Evolutionary conservation across 108 stramenopile genomes (phyloP).

Genomic region (Cyclotella atomus): DNA sequence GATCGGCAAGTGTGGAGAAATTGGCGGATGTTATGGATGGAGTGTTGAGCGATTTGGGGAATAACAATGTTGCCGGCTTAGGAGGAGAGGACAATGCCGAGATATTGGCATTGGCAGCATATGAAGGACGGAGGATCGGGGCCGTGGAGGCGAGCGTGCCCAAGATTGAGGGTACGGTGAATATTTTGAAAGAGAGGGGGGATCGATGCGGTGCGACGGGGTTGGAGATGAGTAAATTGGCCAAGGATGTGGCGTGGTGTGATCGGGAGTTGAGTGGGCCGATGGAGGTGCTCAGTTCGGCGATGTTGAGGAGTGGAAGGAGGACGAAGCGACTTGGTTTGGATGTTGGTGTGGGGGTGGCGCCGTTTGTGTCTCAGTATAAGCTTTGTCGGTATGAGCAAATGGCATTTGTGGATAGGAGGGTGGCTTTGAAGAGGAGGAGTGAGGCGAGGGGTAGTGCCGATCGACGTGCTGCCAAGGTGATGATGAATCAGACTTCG

Average conservation of each 20-base stretch:
- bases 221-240: conserved; percentile 77
- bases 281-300: conserved; percentile 63
- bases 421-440: conserved; percentile 59
- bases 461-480: conserved; percentile 64
- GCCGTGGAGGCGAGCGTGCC: conserved; percentile 82
- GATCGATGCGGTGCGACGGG: conserved; percentile 68
- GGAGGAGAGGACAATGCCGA: conserved; percentile 83
- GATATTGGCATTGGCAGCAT: conserved; percentile 66
- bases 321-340: conserved; percentile 76
- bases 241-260: conserved; percentile 59
- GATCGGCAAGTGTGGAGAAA: conserved; percentile 42
- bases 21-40: conserved; percentile 38
- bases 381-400: conserved; percentile 76
- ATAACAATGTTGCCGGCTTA: conserved; percentile 43
- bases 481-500: conserved; percentile 69
- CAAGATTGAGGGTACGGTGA: conserved; percentile 82
- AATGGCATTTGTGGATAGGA: conserved; percentile 82
- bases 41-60: conserved; percentile 42
- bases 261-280: conserved; percentile 53
- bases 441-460: conserved; percentile 65
- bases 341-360: conserved; percentile 74
- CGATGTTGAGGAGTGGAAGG: conserved; percentile 68
- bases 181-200: conserved; percentile 64
- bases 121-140: conserved; percentile 74
- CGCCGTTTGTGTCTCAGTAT: conserved; percentile 78